Base-by-base conservation (phyloP, 208 protist genomes). In the Acanthamoeba divionensis region DNA sequence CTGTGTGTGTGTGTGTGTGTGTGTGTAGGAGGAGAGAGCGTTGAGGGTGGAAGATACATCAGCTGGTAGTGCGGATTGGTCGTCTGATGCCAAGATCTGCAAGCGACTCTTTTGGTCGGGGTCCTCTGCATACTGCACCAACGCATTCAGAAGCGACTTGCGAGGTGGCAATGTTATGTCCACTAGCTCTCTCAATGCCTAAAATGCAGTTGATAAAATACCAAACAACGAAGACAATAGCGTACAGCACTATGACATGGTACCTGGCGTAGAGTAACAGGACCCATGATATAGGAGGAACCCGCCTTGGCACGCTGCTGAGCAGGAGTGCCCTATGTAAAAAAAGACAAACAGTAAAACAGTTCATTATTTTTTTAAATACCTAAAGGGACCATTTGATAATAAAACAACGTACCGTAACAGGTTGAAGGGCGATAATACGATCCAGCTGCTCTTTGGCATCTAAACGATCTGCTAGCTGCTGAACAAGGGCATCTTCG, bases 401-500 rank as follows among this genome's bases (percentile, higher is more conserved):
- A n/a, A n/a, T n/a, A n/a, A n/a, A n/a, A n/a, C n/a, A 36, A 1
- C n/a, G 29, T 0, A 15, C 50, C 36, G 50, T 10, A 10, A 29
- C 57, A 2, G 79, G 79, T 1, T 15, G n/a, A 1, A 87, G 79
- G 5, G 79, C 79, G 3, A 87, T 69, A 18, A 87, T n/a, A 0
- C 41, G 50, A 36, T 87, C 79, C 26, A 87, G 57, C 21, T 87
- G 41, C 0, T n/a, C 55, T 45, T 87, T 44, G 12, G 54, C 57
- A 41, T 45, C 57, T 10, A 87, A 60, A 24, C 79, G 79, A 36
- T 45, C 55, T n/a, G n/a, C n/a, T 12, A 94, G 33, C 33, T 21
- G 55, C 24, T 97, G 57, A 12, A 99, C 97, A 2, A 98, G 65
- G 21, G 79, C 90, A 50, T 96, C 93, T 10, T 94, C 60, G 93